A percentile compares a stretch with the other conserved stretches of the same genome.
Conservation (phyloP, 495 filamentous ascomycete species). For the Immersiella caudata region DNA sequence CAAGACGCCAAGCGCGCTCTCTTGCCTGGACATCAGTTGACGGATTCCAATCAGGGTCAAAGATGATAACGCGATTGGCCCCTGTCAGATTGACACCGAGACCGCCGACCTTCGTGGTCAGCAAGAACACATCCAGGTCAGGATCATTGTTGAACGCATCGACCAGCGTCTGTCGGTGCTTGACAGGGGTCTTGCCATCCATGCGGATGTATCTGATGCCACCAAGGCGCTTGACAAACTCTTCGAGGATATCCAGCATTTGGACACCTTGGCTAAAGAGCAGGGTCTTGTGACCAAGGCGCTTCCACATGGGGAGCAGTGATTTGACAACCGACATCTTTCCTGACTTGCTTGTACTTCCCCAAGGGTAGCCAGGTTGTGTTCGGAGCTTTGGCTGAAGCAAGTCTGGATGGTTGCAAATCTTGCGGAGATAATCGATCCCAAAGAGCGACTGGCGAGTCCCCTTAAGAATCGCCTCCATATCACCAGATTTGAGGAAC, state of each 20-base stretch:
- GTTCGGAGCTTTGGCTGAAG: slow-evolving; percentile 62
- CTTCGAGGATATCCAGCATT: slow-evolving; percentile 91
- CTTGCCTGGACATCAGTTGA: slow-evolving; percentile 91
- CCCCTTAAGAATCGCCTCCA: slow-evolving; percentile 72
- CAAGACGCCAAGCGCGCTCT: slow-evolving; percentile 94
- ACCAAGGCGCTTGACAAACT: slow-evolving; percentile 65
- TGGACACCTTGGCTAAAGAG: slow-evolving; percentile 89
- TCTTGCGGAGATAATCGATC: slow-evolving; percentile 89
- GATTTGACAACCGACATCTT: slow-evolving; percentile 94
- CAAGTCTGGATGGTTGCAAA: slow-evolving; percentile 96
- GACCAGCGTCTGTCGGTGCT: slow-evolving; percentile 78
- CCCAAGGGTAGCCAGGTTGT: slow-evolving; percentile 71
- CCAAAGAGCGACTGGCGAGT: slow-evolving; percentile 81
- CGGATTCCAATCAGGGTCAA: slow-evolving; percentile 97
- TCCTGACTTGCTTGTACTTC: slow-evolving; percentile 72
- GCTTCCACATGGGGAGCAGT: slow-evolving; percentile 82
- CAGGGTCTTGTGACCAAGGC: slow-evolving; percentile 84
- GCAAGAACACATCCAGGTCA: slow-evolving; percentile 80
- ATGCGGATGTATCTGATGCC: slow-evolving; percentile 83
- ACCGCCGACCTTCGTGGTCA: slow-evolving; percentile 94
- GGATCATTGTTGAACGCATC: slow-evolving; percentile 87
- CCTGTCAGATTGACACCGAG: slow-evolving; percentile 93
- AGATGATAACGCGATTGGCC: slow-evolving; percentile 94
- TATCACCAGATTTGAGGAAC: slow-evolving; percentile 82
- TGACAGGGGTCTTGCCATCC: slow-evolving; percentile 88